Evolutionary conservation across 139 green algal genomes (phyloP).

Genomic region (Haematococcus lacustris): DNA sequence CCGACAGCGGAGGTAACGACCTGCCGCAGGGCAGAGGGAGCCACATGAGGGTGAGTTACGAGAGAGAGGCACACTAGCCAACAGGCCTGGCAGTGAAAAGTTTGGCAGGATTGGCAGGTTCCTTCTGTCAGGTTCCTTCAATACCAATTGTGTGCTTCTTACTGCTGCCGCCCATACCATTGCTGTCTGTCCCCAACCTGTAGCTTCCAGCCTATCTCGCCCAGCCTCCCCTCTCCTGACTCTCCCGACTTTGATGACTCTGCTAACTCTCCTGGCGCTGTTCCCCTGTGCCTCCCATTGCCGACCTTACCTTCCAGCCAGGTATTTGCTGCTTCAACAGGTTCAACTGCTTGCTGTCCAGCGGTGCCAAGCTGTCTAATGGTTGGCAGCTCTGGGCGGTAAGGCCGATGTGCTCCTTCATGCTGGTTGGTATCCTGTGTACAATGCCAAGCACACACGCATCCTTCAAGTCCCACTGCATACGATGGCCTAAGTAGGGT

Average conservation of each 20-base stretch:
- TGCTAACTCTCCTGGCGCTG: neutral
- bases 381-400: conserved; percentile 28
- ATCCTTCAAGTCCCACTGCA: neutral
- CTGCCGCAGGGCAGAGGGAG: neutral
- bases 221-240: neutral
- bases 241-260: neutral
- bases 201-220: neutral
- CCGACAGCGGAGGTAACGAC: neutral
- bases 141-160: neutral
- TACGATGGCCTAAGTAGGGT: neutral
- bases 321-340: conserved; percentile 43
- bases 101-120: neutral
- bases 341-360: conserved; percentile 27
- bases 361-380: conserved; percentile 17
- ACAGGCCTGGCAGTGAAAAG: neutral
- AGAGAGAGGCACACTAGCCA: too few relatives aligned
- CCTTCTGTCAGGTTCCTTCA: neutral
- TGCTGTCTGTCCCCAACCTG: neutral
- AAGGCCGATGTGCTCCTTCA: conserved; percentile 28
- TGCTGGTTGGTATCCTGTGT: conserved; percentile 34
- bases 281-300: neutral
- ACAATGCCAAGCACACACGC: neutral
- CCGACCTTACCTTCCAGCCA: conserved; percentile 3
- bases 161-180: neutral
- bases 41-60: neutral